These are phyloP conservation scores for Entomortierella lignicola DNA, from an alignment of 192 early-diverging fungal species.

Conservation along the genomic window DNA sequence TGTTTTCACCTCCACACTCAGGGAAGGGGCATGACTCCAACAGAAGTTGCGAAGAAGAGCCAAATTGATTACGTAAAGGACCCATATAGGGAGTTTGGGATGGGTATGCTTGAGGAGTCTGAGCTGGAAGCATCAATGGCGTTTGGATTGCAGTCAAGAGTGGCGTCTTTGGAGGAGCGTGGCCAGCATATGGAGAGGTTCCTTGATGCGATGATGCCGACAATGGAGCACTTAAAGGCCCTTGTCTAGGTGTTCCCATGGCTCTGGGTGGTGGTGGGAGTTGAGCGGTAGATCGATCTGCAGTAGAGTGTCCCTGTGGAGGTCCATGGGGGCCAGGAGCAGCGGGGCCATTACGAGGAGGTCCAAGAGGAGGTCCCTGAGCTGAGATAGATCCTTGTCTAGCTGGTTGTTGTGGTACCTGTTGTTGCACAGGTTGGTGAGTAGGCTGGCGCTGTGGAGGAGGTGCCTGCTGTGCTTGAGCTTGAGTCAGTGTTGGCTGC, in stretches of 20 bases:
- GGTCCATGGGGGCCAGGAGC: background rate
- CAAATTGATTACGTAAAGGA: conserved; percentile 23
- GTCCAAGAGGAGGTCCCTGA: conserved; percentile 24
- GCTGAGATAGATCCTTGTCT: conserved; percentile 18
- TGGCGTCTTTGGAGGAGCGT: conserved; percentile 42
- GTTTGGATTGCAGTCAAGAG: conserved; percentile 52
- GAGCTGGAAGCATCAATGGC: conserved; percentile 49
- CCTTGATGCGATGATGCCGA: conserved; percentile 13
- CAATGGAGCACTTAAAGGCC: conserved; percentile 12
- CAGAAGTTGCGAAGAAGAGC: conserved; percentile 34
- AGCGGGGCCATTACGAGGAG: background rate
- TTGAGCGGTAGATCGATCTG: conserved; percentile 29
- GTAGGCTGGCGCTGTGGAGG: conserved; percentile 13
- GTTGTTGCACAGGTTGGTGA: conserved; percentile 24
- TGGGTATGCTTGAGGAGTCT: conserved; percentile 26
- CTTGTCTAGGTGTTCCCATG: conserved; percentile 28
- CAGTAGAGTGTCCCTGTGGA: conserved; percentile 20
- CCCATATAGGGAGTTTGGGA: conserved; percentile 49
- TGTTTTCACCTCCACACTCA: conserved; percentile 65
- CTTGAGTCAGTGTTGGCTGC: conserved; percentile 8
- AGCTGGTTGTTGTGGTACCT: conserved; percentile 19
- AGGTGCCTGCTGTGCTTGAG: background rate
- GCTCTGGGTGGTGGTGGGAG: conserved; percentile 18
- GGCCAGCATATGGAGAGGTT: conserved; percentile 23
- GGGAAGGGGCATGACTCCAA: conserved; percentile 58